phyloP scores from a whole-genome alignment of 1,284 basidiomycete species.

The Coriolopsis trogii region DNA sequence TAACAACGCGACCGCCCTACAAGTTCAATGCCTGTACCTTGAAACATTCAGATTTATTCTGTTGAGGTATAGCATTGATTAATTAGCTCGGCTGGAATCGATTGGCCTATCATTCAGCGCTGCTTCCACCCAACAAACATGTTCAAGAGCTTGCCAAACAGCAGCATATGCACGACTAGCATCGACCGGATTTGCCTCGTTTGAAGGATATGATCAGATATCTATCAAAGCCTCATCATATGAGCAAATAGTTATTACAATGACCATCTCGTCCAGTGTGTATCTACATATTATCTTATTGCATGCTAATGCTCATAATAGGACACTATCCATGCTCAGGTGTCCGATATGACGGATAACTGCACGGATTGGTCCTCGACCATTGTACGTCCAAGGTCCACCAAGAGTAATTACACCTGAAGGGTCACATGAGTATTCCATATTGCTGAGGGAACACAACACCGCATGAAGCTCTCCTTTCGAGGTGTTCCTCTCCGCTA shows the following conservation, averaged over 20 bases:
- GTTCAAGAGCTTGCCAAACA: conserved; percentile 48
- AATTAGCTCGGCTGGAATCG: no score
- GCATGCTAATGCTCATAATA: no score
- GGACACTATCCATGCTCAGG: conserved; percentile 23
- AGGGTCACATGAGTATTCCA: no score
- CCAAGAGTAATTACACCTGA: conserved; percentile 11
- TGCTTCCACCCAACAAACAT: no score
- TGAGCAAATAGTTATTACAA: conserved; percentile 2
- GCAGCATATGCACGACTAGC: conserved; percentile 44
- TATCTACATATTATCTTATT: conserved; percentile 7
- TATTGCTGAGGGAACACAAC: conserved; percentile 38
- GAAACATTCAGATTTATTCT: no score
- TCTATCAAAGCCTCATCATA: conserved; percentile 17
- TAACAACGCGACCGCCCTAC: no score
- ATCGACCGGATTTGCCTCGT: conserved; percentile 51
- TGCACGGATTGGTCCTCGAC: conserved; percentile 44
- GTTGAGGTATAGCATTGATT: no score
- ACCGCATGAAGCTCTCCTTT: conserved; percentile 40
- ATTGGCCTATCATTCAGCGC: no score
- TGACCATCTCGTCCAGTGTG: conserved; percentile 21
- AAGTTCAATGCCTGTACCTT: no score
- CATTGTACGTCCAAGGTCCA: conserved; percentile 37
- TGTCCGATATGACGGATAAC: conserved; percentile 32
- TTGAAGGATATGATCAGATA: conserved; percentile 41
- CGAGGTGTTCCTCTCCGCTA: conserved; percentile 45